Base-by-base conservation (phyloP, 225 moss, liverwort and hornwort genomes). In the Pseudisothecium myosuroides region DNA sequence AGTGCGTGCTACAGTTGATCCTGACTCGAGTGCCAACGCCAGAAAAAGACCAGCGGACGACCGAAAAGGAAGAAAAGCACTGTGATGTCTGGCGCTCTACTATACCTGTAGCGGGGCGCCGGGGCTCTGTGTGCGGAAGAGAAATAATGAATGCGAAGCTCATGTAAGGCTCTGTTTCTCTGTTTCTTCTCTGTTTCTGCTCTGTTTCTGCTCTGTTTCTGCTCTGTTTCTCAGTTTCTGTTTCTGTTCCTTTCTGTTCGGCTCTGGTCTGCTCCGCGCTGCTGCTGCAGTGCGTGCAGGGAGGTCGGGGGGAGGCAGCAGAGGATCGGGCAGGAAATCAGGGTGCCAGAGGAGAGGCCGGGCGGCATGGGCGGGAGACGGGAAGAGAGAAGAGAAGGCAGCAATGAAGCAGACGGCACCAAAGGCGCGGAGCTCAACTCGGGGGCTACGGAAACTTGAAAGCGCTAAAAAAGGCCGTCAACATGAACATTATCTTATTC, bases 261-360 rank as follows among this genome's bases (percentile, higher is more conserved):
- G 49, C 52, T n/a, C 76, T 58, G 83, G 76, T 84, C 80, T 58
- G 83, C 83, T 84, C 80, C 87, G 90, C 90, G 87, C 90, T 90
- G 76, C 90, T 86, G 89, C 89, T 36, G 82, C 86, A 89, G 84
- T 78, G 45, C 75, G 52, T 32, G 84, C 89, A 71, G 89, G 76
- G 67, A 79, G 39, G 80, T 85, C 71, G 52, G 68, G 62, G 62
- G 64, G 63, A 47, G 34, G n/a, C 37, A 61, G 74, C 83, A 86
- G 88, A 65, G 90, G 86, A 92, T 92, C 92, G 74, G 77, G 92
- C 86, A 90, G 92, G 61, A 90, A 83, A 92, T 92, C 90, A 83
- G 90, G 88, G 88, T 90, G 90, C 56, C 88, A 90, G 89, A 62
- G 83, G 79, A 69, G 82, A 62, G 82, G 67, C 83, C 24, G 89